phyloP scores from a whole-genome alignment of 2,329 filamentous ascomycete species.

The Trichoderma sp. region DNA sequence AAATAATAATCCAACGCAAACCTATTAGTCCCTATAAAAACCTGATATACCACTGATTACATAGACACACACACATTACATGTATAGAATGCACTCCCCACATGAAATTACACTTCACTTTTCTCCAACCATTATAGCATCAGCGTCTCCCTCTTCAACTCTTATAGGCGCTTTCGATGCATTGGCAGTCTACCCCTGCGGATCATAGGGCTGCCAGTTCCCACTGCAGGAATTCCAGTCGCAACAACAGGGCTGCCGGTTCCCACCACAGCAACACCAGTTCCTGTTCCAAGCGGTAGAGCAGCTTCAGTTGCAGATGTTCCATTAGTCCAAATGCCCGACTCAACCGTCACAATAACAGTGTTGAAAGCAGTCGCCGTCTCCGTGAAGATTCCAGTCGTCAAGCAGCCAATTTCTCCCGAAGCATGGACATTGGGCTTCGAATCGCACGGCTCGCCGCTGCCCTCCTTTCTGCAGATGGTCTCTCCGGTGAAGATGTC shows the following conservation, averaged over 20 bases:
- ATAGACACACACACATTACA: neutral
- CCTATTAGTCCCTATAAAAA: neutral
- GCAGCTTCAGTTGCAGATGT: conserved; percentile 7
- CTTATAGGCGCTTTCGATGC: neutral
- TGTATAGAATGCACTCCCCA: neutral
- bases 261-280: neutral
- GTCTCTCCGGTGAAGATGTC: conserved; percentile 37
- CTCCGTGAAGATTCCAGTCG: conserved; percentile 33
- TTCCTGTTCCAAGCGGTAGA: neutral
- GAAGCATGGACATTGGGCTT: conserved; percentile 11
- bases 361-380: conserved; percentile 43
- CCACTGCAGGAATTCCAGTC: neutral
- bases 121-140: neutral
- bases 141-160: no score
- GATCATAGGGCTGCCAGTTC: conserved; percentile 3
- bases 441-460: conserved; percentile 33
- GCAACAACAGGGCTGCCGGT: neutral
- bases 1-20: neutral
- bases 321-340: conserved; percentile 4
- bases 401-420: conserved; percentile 28
- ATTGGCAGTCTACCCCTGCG: neutral
- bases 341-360: conserved; percentile 36
- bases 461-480: conserved; percentile 34
- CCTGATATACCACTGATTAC: conserved; percentile 7
- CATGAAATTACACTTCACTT: neutral